Conservation (phyloP, 2,329 filamentous ascomycete species). For the Fusarium sambucinum region DNA sequence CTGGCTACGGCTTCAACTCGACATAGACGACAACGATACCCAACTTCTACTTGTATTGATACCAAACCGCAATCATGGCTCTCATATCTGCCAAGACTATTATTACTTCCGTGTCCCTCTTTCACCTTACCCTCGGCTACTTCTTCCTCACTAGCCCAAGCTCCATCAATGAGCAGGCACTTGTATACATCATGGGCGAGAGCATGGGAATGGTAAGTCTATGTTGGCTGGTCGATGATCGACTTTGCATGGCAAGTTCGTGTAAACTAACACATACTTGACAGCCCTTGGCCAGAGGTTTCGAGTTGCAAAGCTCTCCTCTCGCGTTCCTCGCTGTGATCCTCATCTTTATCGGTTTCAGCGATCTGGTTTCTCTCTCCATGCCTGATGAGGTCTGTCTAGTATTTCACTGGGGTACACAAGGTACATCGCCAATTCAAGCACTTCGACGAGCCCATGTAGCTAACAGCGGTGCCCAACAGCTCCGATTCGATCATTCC, state of each 20-base stretch:
- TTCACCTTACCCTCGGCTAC: constrained; percentile 85
- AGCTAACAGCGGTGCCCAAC: constrained; percentile 39
- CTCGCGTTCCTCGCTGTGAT: constrained; percentile 79
- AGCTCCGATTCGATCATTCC: constrained; percentile 73
- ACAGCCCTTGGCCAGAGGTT: constrained; percentile 67
- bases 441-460: not conserved
- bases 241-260: not conserved
- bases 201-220: constrained; percentile 80
- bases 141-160: constrained; percentile 83
- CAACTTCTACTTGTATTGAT: not conserved
- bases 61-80: constrained; percentile 69
- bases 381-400: constrained; percentile 75
- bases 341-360: constrained; percentile 70
- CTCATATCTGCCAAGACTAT: constrained; percentile 84
- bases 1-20: constrained; percentile 3
- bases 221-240: not conserved
- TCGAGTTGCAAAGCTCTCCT: constrained; percentile 76
- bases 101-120: constrained; percentile 83
- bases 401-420: constrained; percentile 74
- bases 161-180: constrained; percentile 79
- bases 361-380: constrained; percentile 74
- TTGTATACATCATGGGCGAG: constrained; percentile 86
- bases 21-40: constrained; percentile 1
- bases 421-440: constrained; percentile 64
- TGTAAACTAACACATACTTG: constrained; percentile 6